These are phyloP conservation scores for Spatholobus suberectus DNA, from an alignment of 306 rosid genomes.

Conservation along the genomic window DNA sequence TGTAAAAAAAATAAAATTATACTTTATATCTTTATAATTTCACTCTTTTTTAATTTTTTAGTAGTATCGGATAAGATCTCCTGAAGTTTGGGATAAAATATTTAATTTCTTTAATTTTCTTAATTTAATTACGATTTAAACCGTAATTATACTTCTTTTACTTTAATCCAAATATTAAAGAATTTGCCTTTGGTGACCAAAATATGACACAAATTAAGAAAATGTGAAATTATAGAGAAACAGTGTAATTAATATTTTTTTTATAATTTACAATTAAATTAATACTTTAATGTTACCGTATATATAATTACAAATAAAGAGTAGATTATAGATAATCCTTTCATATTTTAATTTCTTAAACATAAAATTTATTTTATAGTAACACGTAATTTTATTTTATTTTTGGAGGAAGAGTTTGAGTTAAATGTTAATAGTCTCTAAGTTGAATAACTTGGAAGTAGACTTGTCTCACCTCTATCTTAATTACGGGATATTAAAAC, in stretches of 20 bases:
- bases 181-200: no score
- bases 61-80: background rate
- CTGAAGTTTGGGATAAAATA: background rate
- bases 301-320: background rate
- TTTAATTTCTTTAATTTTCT: background rate
- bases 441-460: no score
- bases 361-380: background rate
- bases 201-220: background rate
- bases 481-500: no score
- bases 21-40: background rate
- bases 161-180: background rate
- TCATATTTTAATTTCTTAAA: no score
- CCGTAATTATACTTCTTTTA: background rate
- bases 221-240: background rate
- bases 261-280: background rate
- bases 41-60: no score
- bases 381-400: no score
- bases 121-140: background rate
- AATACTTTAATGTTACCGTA: no score
- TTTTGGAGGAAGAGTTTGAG: no score
- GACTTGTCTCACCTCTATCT: no score
- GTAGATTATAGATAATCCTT: no score
- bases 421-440: no score
- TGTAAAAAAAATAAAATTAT: background rate
- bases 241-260: background rate